Evolutionary conservation across 2,329 filamentous ascomycete species (phyloP), one percentile per base, ranked within the genome.

Genomic region (Aspergillus cejpii): DNA sequence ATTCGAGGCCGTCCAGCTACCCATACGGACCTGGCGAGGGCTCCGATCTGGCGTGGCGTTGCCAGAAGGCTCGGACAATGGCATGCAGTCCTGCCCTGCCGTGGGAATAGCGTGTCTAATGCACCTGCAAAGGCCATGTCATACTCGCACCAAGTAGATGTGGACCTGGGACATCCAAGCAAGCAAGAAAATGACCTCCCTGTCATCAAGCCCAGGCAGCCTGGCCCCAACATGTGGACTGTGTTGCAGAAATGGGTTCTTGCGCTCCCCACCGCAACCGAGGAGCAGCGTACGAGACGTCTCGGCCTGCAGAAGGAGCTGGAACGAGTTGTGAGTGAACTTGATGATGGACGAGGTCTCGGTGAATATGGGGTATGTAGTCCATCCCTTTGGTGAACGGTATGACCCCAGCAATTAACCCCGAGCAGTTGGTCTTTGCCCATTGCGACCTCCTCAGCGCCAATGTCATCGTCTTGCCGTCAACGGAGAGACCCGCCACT

Each of bases 361-460:
- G 87, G 87, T 44, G 74, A 79, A 52, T 79, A 87, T 53, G 84
- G 84, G 53, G 84, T 88, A 78, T 56, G 55, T 59, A 54, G 49
- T 41, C 15, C 14, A n/a, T 40, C 43, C 17, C 17, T 19, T 10
- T 28, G 11, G 3, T 11, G 12, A 4, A 15, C 23, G 40, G 7
- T 11, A 11, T 17, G 14, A 24, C 10, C 29, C 27, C 2, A 12
- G 8, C 23, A 17, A 38, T 38, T 50, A 43, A 48, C 21, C 19
- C 29, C 14, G 5, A 26, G 3, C 66, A 90, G 79, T 82, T 94
- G 55, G 82, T 97, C 38, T 96, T 97, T 72, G 85, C 87, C 51
- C 91, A 97, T 69, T 95, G 90, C 74, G 92, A 98, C 67, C 79
- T 98, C 19, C 75, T 98, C n/a, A 88, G 85, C 65, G 92, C 90